Conservation (phyloP, 495 filamentous ascomycete species). For the Apiosordaria backusii region DNA sequence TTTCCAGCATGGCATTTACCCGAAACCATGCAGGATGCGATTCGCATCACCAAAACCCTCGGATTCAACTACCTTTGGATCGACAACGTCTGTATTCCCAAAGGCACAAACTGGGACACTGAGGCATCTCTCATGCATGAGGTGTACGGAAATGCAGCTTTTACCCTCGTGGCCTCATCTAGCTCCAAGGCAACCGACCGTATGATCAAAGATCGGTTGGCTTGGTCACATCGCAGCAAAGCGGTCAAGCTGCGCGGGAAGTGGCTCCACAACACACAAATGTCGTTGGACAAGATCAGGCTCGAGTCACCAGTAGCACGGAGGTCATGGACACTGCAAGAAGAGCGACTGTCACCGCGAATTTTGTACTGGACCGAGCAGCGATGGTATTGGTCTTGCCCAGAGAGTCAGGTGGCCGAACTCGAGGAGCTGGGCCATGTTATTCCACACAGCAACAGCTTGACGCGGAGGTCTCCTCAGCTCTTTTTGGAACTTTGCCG, state of each 20-base stretch:
- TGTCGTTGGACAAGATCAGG: constrained; percentile 24
- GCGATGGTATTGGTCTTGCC: constrained; percentile 35
- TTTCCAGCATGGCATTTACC: constrained; percentile 22
- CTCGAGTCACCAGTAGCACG: constrained; percentile 27
- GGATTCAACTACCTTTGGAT: constrained; percentile 31
- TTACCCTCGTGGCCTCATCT: constrained; percentile 31
- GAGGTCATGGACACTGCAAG: constrained; percentile 34
- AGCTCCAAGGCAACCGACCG: constrained; percentile 32
- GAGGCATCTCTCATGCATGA: constrained; percentile 34
- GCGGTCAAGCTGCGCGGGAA: constrained; percentile 26
- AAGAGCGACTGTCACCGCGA: constrained; percentile 33
- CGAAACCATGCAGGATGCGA: constrained; percentile 33
- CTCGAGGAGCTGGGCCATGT: constrained; percentile 13
- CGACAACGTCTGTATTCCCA: constrained; percentile 34
- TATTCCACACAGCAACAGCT: neutral
- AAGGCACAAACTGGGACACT: constrained; percentile 34
- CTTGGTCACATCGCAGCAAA: constrained; percentile 28
- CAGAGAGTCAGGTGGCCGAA: constrained; percentile 26
- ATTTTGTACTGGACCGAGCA: constrained; percentile 34
- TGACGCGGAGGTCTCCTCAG: constrained; percentile 25
- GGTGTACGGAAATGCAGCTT: constrained; percentile 34
- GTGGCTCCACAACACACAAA: constrained; percentile 25
- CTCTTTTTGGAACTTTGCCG: constrained; percentile 29
- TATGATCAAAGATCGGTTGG: constrained; percentile 22
- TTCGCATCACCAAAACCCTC: constrained; percentile 21